phyloP scores from a whole-genome alignment of 139 green algal genomes.

The Asterochloris erici region DNA sequence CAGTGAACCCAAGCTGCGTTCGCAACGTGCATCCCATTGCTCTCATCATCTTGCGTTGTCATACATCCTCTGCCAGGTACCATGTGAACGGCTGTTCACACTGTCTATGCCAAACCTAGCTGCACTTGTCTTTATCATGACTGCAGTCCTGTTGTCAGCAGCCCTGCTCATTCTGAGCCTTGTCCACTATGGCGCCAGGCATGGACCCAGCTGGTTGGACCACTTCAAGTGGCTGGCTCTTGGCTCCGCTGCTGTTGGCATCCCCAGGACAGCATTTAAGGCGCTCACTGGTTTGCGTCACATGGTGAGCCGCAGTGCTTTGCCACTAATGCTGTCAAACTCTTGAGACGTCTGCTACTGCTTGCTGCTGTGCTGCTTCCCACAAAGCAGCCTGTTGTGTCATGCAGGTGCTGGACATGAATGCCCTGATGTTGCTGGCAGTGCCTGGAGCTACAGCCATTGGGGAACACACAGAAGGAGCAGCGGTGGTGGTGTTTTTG shows the following conservation, averaged over 20 bases:
- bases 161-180: constrained; percentile 1
- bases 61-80: not conserved
- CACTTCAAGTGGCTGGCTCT: constrained; percentile 5
- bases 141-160: constrained; percentile 6
- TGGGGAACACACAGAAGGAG: constrained; percentile 5
- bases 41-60: not conserved
- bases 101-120: too few relatives aligned
- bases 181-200: not conserved
- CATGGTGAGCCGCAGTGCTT: not conserved
- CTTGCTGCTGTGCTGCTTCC: not conserved
- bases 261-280: constrained; percentile 2
- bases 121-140: not conserved
- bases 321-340: not conserved
- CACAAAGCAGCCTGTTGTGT: not conserved
- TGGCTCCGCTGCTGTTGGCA: not conserved
- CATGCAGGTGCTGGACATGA: constrained; percentile 2
- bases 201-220: constrained; percentile 4
- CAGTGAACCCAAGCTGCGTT: not conserved
- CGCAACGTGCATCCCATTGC: not conserved
- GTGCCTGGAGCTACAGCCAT: not conserved
- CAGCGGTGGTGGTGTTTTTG: constrained; percentile 1
- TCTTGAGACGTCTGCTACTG: not conserved
- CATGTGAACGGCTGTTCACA: constrained; percentile 1
- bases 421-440: constrained; percentile 1
- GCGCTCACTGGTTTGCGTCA: constrained; percentile 3